A percentile compares a stretch with the other conserved stretches of the same genome.
Evolutionary conservation across 2,329 filamentous ascomycete genomes (phyloP).

Genomic region (Meredithiella fracta): DNA sequence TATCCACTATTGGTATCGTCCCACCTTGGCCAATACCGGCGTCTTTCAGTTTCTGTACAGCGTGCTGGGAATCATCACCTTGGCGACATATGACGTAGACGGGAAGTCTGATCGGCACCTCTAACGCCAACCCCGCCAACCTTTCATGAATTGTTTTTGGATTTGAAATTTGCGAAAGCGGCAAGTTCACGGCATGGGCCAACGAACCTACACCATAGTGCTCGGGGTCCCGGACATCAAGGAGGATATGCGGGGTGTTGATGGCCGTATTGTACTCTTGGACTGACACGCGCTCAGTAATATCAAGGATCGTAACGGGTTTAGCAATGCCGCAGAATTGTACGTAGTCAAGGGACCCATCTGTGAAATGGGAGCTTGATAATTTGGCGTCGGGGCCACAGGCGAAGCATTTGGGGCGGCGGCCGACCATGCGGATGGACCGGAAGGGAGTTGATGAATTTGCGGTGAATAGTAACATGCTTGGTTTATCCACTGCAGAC

Average conservation of each 20-base stretch:
- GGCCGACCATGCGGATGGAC: slow-evolving; percentile 54
- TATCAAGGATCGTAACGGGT: slow-evolving; percentile 37
- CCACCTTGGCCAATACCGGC: slow-evolving; percentile 36
- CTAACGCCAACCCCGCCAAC: slow-evolving; percentile 25
- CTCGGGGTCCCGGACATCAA: slow-evolving; percentile 74
- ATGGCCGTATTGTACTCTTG: slow-evolving; percentile 31
- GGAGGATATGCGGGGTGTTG: slow-evolving; percentile 35
- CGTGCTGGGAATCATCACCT: slow-evolving; percentile 65
- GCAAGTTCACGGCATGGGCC: slow-evolving; percentile 58
- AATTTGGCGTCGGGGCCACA: slow-evolving; percentile 51
- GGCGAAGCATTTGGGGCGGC: slow-evolving; percentile 55
- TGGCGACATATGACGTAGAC: slow-evolving; percentile 59
- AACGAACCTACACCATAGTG: slow-evolving; percentile 72
- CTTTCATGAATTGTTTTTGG: slow-evolving; percentile 15
- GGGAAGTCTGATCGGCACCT: slow-evolving; percentile 28
- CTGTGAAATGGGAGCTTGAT: slow-evolving; percentile 41
- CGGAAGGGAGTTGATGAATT: slow-evolving; percentile 41
- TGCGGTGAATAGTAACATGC: slow-evolving; percentile 33
- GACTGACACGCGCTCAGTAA: slow-evolving; percentile 52
- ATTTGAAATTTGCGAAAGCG: slow-evolving; percentile 37
- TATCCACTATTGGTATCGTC: slow-evolving; percentile 48
- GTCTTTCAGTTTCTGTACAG: slow-evolving; percentile 47
- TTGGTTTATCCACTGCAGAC: slow-evolving; percentile 11
- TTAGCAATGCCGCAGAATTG: slow-evolving; percentile 59
- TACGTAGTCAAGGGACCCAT: slow-evolving; percentile 62